Evolutionary conservation across 352 stramenopile species (phyloP), one percentile per base, ranked within the genome.

Genomic region (Blastocystis sp.): DNA sequence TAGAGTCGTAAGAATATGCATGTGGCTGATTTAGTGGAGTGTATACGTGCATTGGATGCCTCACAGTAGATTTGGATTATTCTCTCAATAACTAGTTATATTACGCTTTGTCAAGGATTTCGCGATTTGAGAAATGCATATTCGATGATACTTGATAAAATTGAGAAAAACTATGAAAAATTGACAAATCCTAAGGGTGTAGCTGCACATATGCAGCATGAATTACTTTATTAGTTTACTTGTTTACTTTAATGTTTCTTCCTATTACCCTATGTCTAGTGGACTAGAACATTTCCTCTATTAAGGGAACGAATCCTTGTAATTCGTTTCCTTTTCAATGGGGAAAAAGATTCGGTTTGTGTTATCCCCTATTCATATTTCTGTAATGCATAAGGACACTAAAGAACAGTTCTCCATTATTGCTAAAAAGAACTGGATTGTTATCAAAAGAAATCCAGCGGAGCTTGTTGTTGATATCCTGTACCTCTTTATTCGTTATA

Each of bases 81-180:
- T 44, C 24, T 22, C n/a, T 44, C 24, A 6, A 64, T 44, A 17
- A 4, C 5, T 64, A 81, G 70, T 56, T 81, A 62, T 54, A 42
- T 81, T 24, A 81, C 70, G 11, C n/a, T 81, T 6, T 81, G 70
- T n/a, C 70, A 81, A n/a, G 70, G 70, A 4, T 81, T 81, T 44
- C 40, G 70, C 37, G 70, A 81, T 40, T 37, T 81, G 44, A 51
- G 70, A 24, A 81, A 81, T 40, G 70, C 70, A 17, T 81, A 81
- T n/a, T 81, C 70, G 1, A 81, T 51, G 44, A 81, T 81, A 9
- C 70, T 81, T 7, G 70, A 81, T 44, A 81, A 81, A 64, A 81
- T 81, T 54, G 48, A 81, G 15, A 81, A 81, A n/a, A 81, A 81
- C 27, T 81, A 81, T 7, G 70, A 81, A 40, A 81, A 81, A 37